Evolutionary conservation across 2,329 filamentous ascomycete genomes (phyloP).

Genomic region (Acrocalymma vagum): DNA sequence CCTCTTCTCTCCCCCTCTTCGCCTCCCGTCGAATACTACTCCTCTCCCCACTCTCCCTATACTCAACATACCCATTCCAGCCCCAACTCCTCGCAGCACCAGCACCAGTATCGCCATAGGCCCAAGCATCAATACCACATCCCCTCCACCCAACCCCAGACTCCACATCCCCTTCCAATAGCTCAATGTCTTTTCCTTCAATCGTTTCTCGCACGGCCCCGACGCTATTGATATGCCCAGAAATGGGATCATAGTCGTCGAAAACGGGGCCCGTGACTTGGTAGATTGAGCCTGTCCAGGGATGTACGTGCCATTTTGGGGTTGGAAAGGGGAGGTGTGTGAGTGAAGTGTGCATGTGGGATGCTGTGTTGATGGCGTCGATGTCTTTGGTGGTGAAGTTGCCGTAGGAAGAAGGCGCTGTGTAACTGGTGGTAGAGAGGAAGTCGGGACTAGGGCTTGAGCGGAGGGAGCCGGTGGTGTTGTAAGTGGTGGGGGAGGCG

Average conservation of each 20-base stretch:
- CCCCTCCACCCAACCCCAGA: too few species aligned
- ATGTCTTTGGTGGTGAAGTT: conserved; percentile 5
- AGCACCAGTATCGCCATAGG: background rate
- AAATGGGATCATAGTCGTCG: conserved; percentile 13
- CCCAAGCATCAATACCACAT: too few species aligned
- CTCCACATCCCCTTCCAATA: background rate
- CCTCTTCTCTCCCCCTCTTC: conserved; percentile 2
- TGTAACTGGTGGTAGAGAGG: conserved; percentile 1
- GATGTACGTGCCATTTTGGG: conserved; percentile 20
- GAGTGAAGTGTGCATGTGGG: conserved; percentile 19
- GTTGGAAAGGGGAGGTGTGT: conserved; percentile 16
- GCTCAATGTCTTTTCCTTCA: conserved; percentile 10
- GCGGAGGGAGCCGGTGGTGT: conserved; percentile 2
- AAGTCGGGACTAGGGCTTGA: conserved; percentile 1
- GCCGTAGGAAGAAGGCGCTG: background rate
- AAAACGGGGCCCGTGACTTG: conserved; percentile 16
- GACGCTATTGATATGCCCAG: conserved; percentile 9
- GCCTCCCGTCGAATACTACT: conserved; percentile 19
- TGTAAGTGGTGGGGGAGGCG: background rate
- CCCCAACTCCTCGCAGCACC: background rate
- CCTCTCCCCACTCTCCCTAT: conserved; percentile 23
- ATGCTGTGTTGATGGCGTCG: conserved; percentile 18
- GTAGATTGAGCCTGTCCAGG: conserved; percentile 9
- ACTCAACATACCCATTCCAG: conserved; percentile 17
- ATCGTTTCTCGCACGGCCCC: conserved; percentile 15